Evolutionary conservation across 768 basidiomycete species (phyloP).

Genomic region (Mycena maculata): DNA sequence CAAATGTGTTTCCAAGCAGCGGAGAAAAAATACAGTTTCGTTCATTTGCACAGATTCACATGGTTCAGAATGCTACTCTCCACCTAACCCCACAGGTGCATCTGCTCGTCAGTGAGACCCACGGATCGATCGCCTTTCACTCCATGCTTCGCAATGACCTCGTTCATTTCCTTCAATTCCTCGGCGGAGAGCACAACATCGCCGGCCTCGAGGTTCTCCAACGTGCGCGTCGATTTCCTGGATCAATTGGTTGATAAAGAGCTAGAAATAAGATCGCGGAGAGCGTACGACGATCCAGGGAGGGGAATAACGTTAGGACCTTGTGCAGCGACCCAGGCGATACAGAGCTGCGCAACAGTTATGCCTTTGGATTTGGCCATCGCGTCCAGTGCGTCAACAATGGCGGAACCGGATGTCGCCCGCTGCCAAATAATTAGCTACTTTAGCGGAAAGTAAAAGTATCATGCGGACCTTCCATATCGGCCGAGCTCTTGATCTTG

Average conservation of each 20-base stretch:
- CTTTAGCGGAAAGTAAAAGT: constrained; percentile 35
- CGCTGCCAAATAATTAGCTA: constrained; percentile 57
- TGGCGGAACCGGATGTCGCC: constrained; percentile 56
- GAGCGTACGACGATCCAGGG: too few relatives aligned
- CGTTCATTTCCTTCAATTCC: constrained; percentile 55
- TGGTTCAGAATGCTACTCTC: too few relatives aligned
- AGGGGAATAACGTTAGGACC: constrained; percentile 42
- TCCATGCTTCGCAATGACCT: constrained; percentile 42
- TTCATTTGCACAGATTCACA: too few relatives aligned
- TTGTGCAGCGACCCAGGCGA: constrained; percentile 56
- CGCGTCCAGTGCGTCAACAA: constrained; percentile 54
- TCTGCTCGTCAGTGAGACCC: constrained; percentile 20
- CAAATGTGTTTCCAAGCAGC: too few relatives aligned
- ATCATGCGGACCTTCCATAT: constrained; percentile 47
- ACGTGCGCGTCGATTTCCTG: constrained; percentile 46
- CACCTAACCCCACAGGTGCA: constrained; percentile 27
- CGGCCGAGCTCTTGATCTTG: constrained; percentile 53
- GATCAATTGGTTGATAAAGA: neutral
- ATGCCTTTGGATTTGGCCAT: constrained; percentile 57
- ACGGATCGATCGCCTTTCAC: constrained; percentile 24
- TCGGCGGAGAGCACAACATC: constrained; percentile 53
- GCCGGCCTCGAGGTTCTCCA: constrained; percentile 59
- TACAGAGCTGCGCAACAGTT: constrained; percentile 55
- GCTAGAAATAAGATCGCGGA: too few relatives aligned
- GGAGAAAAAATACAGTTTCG: too few relatives aligned